Conservation (phyloP, 2,329 filamentous ascomycete genomes). For the Fusarium chuoi region DNA sequence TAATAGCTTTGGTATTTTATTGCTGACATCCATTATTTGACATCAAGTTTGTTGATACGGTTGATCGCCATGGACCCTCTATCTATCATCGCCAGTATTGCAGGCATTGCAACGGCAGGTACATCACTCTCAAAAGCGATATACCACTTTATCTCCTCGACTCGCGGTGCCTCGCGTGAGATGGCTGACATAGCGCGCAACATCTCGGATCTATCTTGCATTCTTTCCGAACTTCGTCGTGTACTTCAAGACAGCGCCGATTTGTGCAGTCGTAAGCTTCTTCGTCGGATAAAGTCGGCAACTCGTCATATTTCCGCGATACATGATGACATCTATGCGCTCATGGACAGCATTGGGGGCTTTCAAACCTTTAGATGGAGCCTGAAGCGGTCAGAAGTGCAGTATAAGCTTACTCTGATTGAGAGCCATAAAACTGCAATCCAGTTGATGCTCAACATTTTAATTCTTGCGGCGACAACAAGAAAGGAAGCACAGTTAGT, state of each 20-base stretch:
- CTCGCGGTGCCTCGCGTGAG: not conserved
- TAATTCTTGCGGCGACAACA: not conserved
- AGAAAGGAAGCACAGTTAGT: not conserved
- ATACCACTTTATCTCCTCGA: not conserved
- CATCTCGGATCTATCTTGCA: not conserved
- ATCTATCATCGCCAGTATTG: not conserved
- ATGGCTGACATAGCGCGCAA: not conserved
- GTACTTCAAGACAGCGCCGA: not conserved
- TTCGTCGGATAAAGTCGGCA: not conserved
- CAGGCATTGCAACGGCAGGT: not conserved
- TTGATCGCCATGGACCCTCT: not conserved
- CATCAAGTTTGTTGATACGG: accelerated
- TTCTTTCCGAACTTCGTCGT: not conserved
- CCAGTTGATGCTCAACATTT: not conserved
- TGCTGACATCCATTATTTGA: accelerated
- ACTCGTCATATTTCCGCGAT: not conserved
- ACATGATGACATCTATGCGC: not conserved
- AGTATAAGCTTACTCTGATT: not conserved
- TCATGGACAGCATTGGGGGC: not conserved
- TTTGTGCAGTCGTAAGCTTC: not conserved
- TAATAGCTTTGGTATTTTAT: not conserved
- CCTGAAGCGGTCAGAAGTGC: not conserved
- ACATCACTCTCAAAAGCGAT: not conserved
- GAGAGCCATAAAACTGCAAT: not conserved
- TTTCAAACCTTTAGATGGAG: not conserved